Conservation (phyloP, 805 yeast genomes). For the Scheffersomyces stipitis region DNA sequence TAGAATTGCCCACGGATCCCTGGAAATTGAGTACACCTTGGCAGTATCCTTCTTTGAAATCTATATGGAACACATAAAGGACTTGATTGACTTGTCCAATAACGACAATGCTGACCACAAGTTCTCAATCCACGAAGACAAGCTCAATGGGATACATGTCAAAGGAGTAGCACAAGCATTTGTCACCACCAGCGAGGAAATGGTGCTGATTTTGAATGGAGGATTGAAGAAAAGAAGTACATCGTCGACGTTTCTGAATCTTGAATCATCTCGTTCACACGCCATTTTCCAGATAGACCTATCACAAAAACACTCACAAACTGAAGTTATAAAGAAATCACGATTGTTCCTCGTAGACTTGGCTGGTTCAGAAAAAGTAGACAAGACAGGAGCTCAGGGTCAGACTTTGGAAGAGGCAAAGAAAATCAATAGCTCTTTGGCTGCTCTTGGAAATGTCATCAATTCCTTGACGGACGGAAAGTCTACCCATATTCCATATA, state of each 20-base stretch:
- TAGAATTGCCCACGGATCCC: conserved; percentile 44
- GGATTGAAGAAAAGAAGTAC: conserved; percentile 60
- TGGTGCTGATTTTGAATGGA: conserved; percentile 53
- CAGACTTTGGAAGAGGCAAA: conserved; percentile 79
- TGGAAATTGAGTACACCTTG: conserved; percentile 61
- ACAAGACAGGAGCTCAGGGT: conserved; percentile 76
- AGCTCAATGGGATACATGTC: conserved; percentile 63
- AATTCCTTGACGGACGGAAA: conserved; percentile 72
- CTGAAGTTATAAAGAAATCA: conserved; percentile 62
- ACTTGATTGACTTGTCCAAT: conserved; percentile 49
- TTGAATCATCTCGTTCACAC: conserved; percentile 76
- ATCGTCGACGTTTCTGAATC: conserved; percentile 67
- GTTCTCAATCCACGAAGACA: conserved; percentile 63
- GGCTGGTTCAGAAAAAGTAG: conserved; percentile 84
- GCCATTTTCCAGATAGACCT: conserved; percentile 71
- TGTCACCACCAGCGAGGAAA: conserved; percentile 58
- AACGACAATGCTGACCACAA: conserved; percentile 16
- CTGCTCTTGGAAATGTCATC: conserved; percentile 79
- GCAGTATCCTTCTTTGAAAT: conserved; percentile 78
- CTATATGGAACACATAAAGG: conserved; percentile 74
- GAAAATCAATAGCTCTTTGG: conserved; percentile 75
- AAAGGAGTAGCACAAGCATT: conserved; percentile 64
- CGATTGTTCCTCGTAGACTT: conserved; percentile 75
- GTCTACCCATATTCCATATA: conserved; percentile 65
- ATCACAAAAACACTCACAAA: conserved; percentile 53